Conservation (phyloP, 192 early-diverging fungal genomes). For the Coemansia sp. region DNA sequence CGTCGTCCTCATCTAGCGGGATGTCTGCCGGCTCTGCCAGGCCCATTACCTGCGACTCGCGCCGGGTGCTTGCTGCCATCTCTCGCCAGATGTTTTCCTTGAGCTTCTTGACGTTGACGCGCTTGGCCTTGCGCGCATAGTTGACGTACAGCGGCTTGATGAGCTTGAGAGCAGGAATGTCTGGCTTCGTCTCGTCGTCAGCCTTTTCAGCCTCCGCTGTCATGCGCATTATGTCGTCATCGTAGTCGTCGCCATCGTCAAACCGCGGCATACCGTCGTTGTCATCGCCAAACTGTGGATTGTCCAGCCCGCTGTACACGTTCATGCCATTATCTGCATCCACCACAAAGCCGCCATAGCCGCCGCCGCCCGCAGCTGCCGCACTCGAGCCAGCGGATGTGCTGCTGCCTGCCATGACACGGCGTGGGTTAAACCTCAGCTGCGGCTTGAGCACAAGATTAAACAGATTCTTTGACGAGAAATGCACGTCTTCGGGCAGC, state of each 20-base stretch:
- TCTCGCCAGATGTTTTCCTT: conserved; percentile 97
- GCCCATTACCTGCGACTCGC: conserved; percentile 13
- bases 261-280: conserved; percentile 26
- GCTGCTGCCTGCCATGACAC: conserved; percentile 11
- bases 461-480: conserved; percentile 64
- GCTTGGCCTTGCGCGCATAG: conserved; percentile 86
- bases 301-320: conserved; percentile 21
- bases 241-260: conserved; percentile 45
- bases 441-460: conserved; percentile 56
- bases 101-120: conserved; percentile 90
- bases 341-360: conserved; percentile 43
- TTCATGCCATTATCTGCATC: conserved; percentile 38
- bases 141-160: conserved; percentile 69
- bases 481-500: conserved; percentile 83
- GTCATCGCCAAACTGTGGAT: conserved; percentile 14
- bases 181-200: conserved; percentile 20
- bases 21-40: conserved; percentile 13
- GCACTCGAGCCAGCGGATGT: conserved; percentile 2
- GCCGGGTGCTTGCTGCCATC: conserved; percentile 42
- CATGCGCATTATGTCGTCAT: conserved; percentile 22
- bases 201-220: conserved; percentile 1
- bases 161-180: conserved; percentile 60
- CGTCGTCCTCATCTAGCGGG: conserved; percentile 10
- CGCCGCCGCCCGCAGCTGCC: conserved; percentile 11
- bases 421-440: conserved; percentile 52